These are phyloP conservation scores for Dactylellina sp. DNA, from an alignment of 2,329 filamentous ascomycete genomes.

Conservation along the genomic window DNA sequence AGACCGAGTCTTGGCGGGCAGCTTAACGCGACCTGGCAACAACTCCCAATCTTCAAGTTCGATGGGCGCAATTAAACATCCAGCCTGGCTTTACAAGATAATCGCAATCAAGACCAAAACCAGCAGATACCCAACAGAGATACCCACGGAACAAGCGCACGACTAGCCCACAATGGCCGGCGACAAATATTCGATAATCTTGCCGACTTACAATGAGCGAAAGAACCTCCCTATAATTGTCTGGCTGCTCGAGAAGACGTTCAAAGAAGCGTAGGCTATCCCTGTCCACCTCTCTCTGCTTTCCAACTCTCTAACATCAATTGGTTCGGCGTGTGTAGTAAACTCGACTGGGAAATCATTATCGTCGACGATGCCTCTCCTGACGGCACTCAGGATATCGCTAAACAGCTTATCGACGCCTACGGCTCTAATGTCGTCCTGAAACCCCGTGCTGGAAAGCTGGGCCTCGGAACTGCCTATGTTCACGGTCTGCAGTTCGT, in stretches of 20 bases:
- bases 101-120: conserved; percentile 12
- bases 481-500: conserved; percentile 91
- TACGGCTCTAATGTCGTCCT: conserved; percentile 82
- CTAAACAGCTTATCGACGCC: conserved; percentile 86
- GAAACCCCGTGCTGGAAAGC: conserved; percentile 90
- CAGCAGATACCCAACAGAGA: conserved; percentile 5
- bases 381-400: conserved; percentile 91
- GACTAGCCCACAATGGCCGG: conserved; percentile 61
- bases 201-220: conserved; percentile 98
- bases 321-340: conserved; percentile 68
- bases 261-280: conserved; percentile 78
- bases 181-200: conserved; percentile 95
- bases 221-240: conserved; percentile 95
- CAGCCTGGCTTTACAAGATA: conserved; percentile 48
- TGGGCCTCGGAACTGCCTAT: conserved; percentile 96
- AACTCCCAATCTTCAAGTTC: conserved; percentile 10
- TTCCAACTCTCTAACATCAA: conserved; percentile 47
- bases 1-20: conserved; percentile 24
- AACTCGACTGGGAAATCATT: conserved; percentile 95
- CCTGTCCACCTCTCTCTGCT: conserved; percentile 32
- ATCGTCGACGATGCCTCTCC: conserved; percentile 98
- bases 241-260: conserved; percentile 92
- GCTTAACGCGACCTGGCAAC: conserved; percentile 52
- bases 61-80: conserved; percentile 25
- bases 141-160: conserved; percentile 4